Evolutionary conservation across 306 rosid genomes (phyloP).

Genomic region (Fagus crenata): DNA sequence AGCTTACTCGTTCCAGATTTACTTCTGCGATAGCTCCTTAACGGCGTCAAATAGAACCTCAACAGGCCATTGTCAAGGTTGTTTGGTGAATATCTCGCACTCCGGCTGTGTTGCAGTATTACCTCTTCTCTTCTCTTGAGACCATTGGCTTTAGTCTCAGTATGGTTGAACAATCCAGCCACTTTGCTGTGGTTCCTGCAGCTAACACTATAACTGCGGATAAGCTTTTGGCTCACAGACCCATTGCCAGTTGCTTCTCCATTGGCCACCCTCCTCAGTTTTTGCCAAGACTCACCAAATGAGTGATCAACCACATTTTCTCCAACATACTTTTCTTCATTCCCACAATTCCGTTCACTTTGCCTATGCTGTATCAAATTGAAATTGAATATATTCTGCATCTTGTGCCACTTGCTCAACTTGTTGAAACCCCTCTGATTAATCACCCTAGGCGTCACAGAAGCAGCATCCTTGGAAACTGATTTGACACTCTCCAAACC

Average conservation of each 20-base stretch:
- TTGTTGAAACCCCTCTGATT: slow-evolving; percentile 49
- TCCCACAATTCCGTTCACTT: slow-evolving; percentile 44
- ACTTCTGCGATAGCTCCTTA: slow-evolving; percentile 79
- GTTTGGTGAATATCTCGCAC: slow-evolving; percentile 64
- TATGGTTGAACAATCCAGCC: slow-evolving; percentile 44
- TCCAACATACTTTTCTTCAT: slow-evolving; percentile 29
- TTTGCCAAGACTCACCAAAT: slow-evolving; percentile 68
- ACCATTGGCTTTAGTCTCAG: slow-evolving; percentile 48
- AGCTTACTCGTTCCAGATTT: slow-evolving; percentile 67
- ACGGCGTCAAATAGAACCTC: slow-evolving; percentile 89
- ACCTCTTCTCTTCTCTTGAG: slow-evolving; percentile 60
- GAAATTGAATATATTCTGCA: slow-evolving; percentile 63
- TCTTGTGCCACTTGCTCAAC: slow-evolving; percentile 49
- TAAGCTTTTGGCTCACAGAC: slow-evolving; percentile 80
- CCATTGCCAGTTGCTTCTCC: slow-evolving; percentile 49
- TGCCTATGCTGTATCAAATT: slow-evolving; percentile 52
- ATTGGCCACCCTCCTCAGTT: slow-evolving; percentile 58
- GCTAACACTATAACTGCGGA: slow-evolving; percentile 86
- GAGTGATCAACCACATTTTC: slow-evolving; percentile 50
- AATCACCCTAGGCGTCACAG: slow-evolving; percentile 25
- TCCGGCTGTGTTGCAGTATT: slow-evolving; percentile 64
- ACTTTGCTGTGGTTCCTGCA: slow-evolving; percentile 52
- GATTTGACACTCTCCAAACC: slow-evolving; percentile 34
- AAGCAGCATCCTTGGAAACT: slow-evolving; percentile 39
- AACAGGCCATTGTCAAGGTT: slow-evolving; percentile 65